Base-by-base conservation (phyloP, 1,284 basidiomycete species). In the Erythrobasidium hasegawianum region DNA sequence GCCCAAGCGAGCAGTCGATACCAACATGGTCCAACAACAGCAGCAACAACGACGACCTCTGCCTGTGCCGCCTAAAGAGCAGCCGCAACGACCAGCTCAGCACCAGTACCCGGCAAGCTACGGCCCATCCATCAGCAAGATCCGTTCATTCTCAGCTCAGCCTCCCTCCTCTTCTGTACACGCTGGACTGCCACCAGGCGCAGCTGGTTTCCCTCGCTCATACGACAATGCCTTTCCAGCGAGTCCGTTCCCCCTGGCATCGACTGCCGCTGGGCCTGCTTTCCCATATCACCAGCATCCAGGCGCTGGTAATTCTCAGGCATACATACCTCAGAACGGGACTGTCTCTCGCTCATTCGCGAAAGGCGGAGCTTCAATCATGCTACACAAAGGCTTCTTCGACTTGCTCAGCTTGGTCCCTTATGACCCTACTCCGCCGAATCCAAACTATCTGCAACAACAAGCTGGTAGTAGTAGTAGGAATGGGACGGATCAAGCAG, bases 371-470 rank as follows among this genome's bases (percentile, higher is more conserved):
- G 56, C 68, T 4, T 57, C 60, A 20, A 87, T 87, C 11, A 78
- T 90, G 52, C 79, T 89, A 38, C 88, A 90, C 80, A 86, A 86
- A 69, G 90, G 89, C 7, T 93, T 92, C 80, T 89, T 89, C 78
- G 88, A 93, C 79, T 81, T 93, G 33, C 81, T 91, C 41, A 79
- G 68, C 73, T 78, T 67, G 72, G 79, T 53, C 82, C 86, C 73
- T 83, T 86, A 38, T 82, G 84, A 70, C 69, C 86, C 87, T 73
- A 85, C 71, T 27, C 68, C 67, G 62, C 59, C 68, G 62, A 54
- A 60, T 67, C 59, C 59, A 67, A 64, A 74, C 71, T 53, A 53
- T 29, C 18, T 26, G 8, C 16, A 16, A 16, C 50, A 53, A 26
- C n/a, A n/a, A n/a, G n/a, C n/a, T n/a, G 26, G 9, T 16, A 11